Percentiles rank a stretch among this genome's conserved stretches.
Evolutionary conservation across 2,329 filamentous ascomycete genomes (phyloP).

Genomic region (Colletotrichum trifolii): DNA sequence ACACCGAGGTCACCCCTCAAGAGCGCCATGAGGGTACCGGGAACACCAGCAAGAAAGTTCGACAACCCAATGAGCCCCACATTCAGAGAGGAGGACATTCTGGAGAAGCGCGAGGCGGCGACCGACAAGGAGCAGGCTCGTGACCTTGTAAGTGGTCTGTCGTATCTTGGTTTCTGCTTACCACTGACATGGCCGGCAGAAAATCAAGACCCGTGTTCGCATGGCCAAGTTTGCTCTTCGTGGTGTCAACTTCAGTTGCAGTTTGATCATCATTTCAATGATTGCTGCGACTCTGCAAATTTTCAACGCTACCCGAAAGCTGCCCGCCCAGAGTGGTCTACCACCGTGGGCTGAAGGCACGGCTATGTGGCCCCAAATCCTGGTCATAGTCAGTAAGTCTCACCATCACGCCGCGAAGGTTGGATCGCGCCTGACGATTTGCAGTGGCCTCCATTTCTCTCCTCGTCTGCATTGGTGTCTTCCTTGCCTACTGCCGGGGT

Average conservation of each 20-base stretch:
- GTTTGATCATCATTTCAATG: constrained; percentile 92
- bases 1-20: constrained; percentile 84
- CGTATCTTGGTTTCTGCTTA: neutral
- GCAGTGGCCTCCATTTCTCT: constrained; percentile 83
- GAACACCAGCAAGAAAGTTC: constrained; percentile 78
- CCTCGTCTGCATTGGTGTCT: constrained; percentile 79
- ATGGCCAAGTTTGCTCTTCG: constrained; percentile 96
- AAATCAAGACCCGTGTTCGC: constrained; percentile 90
- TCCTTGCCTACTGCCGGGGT: constrained; percentile 87
- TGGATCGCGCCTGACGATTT: neutral
- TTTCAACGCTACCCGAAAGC: constrained; percentile 85
- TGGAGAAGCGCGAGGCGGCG: constrained; percentile 84
- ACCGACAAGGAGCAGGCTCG: constrained; percentile 89
- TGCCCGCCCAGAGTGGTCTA: constrained; percentile 82
- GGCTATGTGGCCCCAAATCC: constrained; percentile 88
- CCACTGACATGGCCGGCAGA: constrained; percentile 64
- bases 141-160: constrained; percentile 77
- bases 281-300: constrained; percentile 88
- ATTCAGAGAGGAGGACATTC: constrained; percentile 85
- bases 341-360: constrained; percentile 87
- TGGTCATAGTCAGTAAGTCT: constrained; percentile 68
- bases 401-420: too few species aligned
- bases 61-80: constrained; percentile 89
- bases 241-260: constrained; percentile 96
- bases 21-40: constrained; percentile 89